phyloP scores from a whole-genome alignment of 768 basidiomycete genomes.

The Mycena amicta region DNA sequence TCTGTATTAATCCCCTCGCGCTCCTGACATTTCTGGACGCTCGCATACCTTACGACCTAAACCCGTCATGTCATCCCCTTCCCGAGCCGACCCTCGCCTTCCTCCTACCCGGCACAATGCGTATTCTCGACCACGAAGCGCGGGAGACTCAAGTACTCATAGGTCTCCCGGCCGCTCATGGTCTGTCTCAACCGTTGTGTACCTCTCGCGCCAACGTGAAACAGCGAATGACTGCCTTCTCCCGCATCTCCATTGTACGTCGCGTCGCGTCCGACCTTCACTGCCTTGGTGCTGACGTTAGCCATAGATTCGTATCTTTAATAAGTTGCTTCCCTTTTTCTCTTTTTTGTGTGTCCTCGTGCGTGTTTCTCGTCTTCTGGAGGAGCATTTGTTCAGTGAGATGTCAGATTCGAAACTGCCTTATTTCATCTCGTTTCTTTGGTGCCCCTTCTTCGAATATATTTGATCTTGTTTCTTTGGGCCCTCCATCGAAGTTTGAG shows the following conservation, averaged over 20 bases:
- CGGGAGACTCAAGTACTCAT: background rate
- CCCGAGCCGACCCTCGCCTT: background rate
- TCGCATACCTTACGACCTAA: too few relatives aligned
- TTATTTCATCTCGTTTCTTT: background rate
- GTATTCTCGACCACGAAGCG: background rate
- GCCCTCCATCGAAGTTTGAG: too few relatives aligned
- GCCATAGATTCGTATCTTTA: background rate
- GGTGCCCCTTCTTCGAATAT: too few relatives aligned
- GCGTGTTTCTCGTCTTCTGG: too few relatives aligned
- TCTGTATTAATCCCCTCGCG: too few relatives aligned
- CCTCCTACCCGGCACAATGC: background rate
- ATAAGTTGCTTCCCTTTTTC: background rate
- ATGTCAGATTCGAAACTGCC: background rate
- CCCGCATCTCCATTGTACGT: background rate
- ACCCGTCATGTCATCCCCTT: too few relatives aligned
- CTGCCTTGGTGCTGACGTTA: background rate
- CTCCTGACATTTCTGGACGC: too few relatives aligned
- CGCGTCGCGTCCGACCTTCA: background rate
- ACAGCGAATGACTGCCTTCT: background rate
- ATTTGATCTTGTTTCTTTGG: too few relatives aligned
- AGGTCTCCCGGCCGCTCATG: background rate
- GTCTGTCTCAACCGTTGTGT: background rate
- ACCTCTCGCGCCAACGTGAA: background rate
- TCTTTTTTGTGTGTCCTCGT: too few relatives aligned
- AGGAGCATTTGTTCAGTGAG: background rate